These are phyloP conservation scores for Oenanthe javanica DNA, from an alignment of 140 eudicot genomes.

Conservation along the genomic window DNA sequence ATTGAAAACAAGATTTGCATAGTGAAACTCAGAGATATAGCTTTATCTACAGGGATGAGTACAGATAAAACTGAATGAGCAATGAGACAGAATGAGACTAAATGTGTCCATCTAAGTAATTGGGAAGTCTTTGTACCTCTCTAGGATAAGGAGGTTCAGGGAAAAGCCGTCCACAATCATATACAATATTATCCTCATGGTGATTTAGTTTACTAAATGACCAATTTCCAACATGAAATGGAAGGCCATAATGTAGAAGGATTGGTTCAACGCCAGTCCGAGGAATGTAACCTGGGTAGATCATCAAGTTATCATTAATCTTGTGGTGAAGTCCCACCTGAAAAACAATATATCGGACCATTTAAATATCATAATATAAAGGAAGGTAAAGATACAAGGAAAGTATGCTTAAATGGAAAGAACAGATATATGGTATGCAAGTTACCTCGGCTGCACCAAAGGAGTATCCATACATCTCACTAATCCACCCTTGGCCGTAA, in stretches of 20 bases:
- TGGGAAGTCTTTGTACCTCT: conserved; percentile 46
- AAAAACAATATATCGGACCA: conserved; percentile 14
- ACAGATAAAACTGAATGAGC: neutral
- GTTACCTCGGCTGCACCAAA: conserved; percentile 95
- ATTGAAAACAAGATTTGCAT: neutral
- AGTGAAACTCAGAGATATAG: neutral
- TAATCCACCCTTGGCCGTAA: conserved; percentile 91
- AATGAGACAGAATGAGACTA: neutral
- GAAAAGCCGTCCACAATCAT: conserved; percentile 88
- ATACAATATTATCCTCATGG: conserved; percentile 77
- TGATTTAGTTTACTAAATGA: conserved; percentile 79
- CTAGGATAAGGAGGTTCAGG: conserved; percentile 97
- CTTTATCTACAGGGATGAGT: neutral
- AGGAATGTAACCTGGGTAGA: conserved; percentile 92
- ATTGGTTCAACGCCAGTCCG: conserved; percentile 86
- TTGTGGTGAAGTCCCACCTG: conserved; percentile 99
- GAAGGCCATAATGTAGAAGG: conserved; percentile 89
- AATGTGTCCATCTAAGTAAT: conserved; percentile 1
- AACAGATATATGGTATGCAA: neutral
- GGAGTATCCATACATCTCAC: conserved; percentile 99
- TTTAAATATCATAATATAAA: neutral
- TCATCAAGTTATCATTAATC: conserved; percentile 85
- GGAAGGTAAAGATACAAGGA: neutral
- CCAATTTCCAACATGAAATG: conserved; percentile 92
- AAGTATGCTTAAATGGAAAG: neutral